phyloP scores from a whole-genome alignment of 306 rosid genomes.

The Luffa acutangula region DNA sequence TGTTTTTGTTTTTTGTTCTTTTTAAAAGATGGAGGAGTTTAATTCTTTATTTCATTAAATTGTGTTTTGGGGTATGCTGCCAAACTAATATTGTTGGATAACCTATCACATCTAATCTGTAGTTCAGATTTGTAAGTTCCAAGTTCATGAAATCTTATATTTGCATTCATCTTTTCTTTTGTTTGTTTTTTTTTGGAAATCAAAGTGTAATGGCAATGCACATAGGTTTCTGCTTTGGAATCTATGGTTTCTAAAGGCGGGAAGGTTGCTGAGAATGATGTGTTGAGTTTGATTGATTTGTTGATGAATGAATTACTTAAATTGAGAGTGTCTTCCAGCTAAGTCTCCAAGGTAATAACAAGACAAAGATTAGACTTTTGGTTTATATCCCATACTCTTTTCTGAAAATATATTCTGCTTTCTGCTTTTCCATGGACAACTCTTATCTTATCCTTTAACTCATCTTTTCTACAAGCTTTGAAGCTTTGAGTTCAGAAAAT shows the following conservation, averaged over 20 bases:
- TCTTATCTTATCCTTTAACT: background rate
- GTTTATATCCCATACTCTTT: background rate
- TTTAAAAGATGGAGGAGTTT: background rate
- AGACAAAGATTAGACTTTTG: conserved; percentile 4
- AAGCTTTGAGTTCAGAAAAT: background rate
- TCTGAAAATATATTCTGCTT: background rate
- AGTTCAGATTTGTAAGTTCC: background rate
- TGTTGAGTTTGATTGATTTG: conserved; percentile 56
- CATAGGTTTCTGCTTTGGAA: conserved; percentile 76
- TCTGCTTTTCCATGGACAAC: background rate
- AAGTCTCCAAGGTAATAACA: background rate
- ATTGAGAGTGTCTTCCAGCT: conserved; percentile 2
- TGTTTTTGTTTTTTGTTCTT: background rate
- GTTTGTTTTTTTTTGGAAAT: too few relatives aligned
- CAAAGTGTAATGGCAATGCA: too few relatives aligned
- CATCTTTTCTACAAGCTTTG: background rate
- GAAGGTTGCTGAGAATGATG: conserved; percentile 61
- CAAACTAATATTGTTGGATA: conserved; percentile 28
- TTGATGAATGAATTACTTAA: conserved; percentile 83
- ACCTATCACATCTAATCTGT: conserved; percentile 35
- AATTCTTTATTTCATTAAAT: background rate
- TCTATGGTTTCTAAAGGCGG: conserved; percentile 57
- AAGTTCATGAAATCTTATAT: background rate
- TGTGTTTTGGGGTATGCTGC: conserved; percentile 31
- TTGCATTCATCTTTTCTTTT: too few relatives aligned